Evolutionary conservation across 1,284 basidiomycete genomes (phyloP).

Genomic region (Phellinidium pouzarii): DNA sequence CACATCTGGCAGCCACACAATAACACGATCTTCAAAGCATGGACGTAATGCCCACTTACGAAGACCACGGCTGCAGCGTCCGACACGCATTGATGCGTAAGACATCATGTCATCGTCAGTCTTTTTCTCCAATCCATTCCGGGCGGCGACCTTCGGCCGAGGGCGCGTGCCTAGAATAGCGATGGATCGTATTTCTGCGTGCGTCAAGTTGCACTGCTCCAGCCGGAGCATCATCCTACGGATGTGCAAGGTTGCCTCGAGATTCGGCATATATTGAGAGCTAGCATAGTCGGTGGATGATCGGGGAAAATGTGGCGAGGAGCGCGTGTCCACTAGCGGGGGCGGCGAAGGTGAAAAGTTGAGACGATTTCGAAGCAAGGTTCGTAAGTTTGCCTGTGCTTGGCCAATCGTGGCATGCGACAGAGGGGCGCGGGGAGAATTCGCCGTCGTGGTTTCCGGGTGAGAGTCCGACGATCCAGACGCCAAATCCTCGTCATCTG

Average conservation of each 20-base stretch:
- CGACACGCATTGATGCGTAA: constrained; percentile 32
- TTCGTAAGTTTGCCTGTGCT: constrained; percentile 11
- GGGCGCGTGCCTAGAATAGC: constrained; percentile 39
- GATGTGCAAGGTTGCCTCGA: constrained; percentile 44
- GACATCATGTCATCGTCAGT: constrained; percentile 39
- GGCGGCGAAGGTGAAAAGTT: constrained; percentile 14
- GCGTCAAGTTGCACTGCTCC: constrained; percentile 33
- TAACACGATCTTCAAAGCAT: constrained; percentile 66
- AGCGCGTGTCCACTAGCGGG: constrained; percentile 30
- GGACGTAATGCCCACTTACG: constrained; percentile 61
- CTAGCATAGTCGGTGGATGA: constrained; percentile 42
- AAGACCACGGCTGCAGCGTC: constrained; percentile 47
- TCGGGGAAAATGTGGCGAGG: constrained; percentile 51
- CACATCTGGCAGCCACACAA: constrained; percentile 43
- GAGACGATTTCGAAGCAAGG: constrained; percentile 12
- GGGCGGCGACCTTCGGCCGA: constrained; percentile 26
- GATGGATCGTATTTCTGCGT: constrained; percentile 43
- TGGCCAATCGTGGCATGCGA: not conserved
- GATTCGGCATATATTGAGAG: constrained; percentile 35
- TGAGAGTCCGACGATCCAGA: constrained; percentile 16
- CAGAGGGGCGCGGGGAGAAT: not conserved
- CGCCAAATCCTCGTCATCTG: constrained; percentile 22
- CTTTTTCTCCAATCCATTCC: constrained; percentile 6
- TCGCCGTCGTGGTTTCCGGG: constrained; percentile 3
- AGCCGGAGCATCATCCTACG: constrained; percentile 43